phyloP scores from a whole-genome alignment of 2,329 filamentous ascomycete genomes.

The Alternaria panax region DNA sequence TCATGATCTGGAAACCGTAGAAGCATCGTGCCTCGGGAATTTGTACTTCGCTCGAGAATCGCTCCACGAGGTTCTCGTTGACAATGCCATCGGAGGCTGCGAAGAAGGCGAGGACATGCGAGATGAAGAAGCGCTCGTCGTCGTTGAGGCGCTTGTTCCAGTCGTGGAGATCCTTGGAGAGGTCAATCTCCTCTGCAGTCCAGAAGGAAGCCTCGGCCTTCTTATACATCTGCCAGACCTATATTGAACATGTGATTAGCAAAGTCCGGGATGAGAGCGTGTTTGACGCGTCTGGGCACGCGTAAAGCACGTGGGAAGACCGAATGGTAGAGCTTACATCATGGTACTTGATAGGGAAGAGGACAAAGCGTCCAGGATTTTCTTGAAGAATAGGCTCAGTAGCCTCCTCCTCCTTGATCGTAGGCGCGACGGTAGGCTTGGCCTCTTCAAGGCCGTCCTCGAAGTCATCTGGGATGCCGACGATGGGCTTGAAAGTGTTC shows the following conservation, averaged over 20 bases:
- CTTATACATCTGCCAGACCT: constrained; percentile 99
- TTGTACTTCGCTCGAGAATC: constrained; percentile 96
- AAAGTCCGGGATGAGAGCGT: constrained; percentile 12
- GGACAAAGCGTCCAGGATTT: constrained; percentile 94
- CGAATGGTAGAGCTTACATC: constrained; percentile 71
- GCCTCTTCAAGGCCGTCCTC: constrained; percentile 49
- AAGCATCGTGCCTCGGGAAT: constrained; percentile 98
- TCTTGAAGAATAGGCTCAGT: constrained; percentile 93
- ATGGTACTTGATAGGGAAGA: constrained; percentile 99
- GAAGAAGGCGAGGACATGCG: constrained; percentile 98
- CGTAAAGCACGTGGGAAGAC: constrained; percentile 45
- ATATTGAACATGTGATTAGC: constrained; percentile 43
- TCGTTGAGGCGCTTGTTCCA: constrained; percentile 98
- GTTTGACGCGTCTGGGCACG: constrained; percentile 68
- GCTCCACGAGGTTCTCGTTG: constrained; percentile 98
- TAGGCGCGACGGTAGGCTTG: constrained; percentile 62
- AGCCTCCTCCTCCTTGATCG: constrained; percentile 70
- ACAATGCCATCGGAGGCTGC: constrained; percentile 98
- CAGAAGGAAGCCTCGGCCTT: constrained; percentile 99
- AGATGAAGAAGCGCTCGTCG: constrained; percentile 98
- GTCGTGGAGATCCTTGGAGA: constrained; percentile 98
- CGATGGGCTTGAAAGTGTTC: constrained; percentile 70
- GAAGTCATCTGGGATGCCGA: constrained; percentile 57
- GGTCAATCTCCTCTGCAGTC: constrained; percentile 99
- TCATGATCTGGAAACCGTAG: constrained; percentile 99